Evolutionary conservation across 2,329 filamentous ascomycete species (phyloP), one percentile per base, ranked within the genome.

Genomic region (Hypoxylon sp.): DNA sequence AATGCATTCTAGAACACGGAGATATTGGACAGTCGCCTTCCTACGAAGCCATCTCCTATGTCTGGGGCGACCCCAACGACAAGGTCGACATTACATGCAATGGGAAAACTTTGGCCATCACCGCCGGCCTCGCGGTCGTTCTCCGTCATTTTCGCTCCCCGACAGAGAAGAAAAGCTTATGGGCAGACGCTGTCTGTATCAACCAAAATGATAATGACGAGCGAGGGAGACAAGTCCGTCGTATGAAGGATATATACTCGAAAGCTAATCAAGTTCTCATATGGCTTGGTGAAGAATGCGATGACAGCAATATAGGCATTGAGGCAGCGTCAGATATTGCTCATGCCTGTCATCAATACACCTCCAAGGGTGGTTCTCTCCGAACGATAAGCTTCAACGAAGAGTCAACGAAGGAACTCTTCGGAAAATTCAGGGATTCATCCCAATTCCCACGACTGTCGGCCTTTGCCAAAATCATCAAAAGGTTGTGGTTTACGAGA

Each of bases 41-140:
- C n/a, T 74, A 73, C 28, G 58, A 69, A 19, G 70, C 71, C 7
- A 66, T 74, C 49, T 74, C 71, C 5, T 74, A 73, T 36, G 70
- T 68, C 30, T 73, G 68, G 72, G 71, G 71, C 4, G 14, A 68
- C 32, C 43, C 59, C 3, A 45, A 36, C 1, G 53, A 50, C 14
- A 69, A 68, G 34, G 62, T 63, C 32, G 45, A 68, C 0, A 71
- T 74, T 19, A 51, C 41, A 14, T 66, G 70, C 9, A 65, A 73
- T 30, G 51, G 60, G 9, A 60, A 63, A 17, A n/a, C 14, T 25
- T 43, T 68, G 9, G 32, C 36, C 4, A 59, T 70, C 21, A 68
- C 34, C 5, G 38, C 43, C 1, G 57, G 25, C n/a, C 65, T 70
- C 36, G 36, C 19, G 1, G 34, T 19, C 0, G 68, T 56, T 23